Conservation (phyloP, 78 protist genomes). For the Acrasis kona region DNA sequence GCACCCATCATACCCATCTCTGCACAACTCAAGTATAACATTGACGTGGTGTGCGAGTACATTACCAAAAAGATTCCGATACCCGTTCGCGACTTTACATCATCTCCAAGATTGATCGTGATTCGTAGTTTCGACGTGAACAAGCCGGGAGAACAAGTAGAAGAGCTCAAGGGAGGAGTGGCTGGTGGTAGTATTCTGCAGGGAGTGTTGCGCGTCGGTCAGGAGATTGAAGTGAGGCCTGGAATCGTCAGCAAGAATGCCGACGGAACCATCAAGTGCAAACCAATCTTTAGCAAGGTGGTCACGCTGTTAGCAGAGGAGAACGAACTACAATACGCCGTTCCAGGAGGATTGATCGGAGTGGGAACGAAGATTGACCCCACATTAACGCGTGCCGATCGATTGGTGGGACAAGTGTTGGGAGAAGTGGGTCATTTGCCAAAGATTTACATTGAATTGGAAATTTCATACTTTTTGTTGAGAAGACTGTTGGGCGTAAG, state of each 20-base stretch:
- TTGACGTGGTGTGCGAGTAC: constrained; percentile 94
- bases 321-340: constrained; percentile 92
- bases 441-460: constrained; percentile 72
- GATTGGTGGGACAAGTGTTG: constrained; percentile 96
- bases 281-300: constrained; percentile 78
- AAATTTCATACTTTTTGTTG: constrained; percentile 64
- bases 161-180: constrained; percentile 96
- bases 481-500: constrained; percentile 95
- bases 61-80: constrained; percentile 86
- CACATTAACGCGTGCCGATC: constrained; percentile 90
- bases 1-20: constrained; percentile 99
- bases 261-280: constrained; percentile 57
- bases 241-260: constrained; percentile 81
- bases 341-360: constrained; percentile 99
- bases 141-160: constrained; percentile 93
- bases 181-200: constrained; percentile 98
- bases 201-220: constrained; percentile 79
- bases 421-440: constrained; percentile 92
- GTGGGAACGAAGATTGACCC: constrained; percentile 99
- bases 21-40: constrained; percentile 95
- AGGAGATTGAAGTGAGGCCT: constrained; percentile 97
- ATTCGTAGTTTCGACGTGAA: constrained; percentile 99
- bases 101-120: constrained; percentile 88
- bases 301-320: constrained; percentile 88
- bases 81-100: constrained; percentile 92